Percentiles rank a stretch among this genome's conserved stretches.
Conservation (phyloP, 192 early-diverging fungal genomes). For the Allomyces arbusculus region DNA sequence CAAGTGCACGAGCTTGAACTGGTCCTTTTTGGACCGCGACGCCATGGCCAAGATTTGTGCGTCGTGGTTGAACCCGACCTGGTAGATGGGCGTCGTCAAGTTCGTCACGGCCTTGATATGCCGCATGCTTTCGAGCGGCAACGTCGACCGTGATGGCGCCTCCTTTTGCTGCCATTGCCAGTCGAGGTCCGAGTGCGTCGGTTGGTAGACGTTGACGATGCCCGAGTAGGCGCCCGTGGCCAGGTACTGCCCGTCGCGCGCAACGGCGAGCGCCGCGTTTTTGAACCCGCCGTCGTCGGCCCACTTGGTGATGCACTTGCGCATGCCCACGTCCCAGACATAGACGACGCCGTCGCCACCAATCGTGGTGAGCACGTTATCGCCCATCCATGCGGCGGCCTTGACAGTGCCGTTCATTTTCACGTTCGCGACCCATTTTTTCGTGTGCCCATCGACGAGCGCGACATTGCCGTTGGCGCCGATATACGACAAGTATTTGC, state of each 20-base stretch:
- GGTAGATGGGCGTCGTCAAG: slow-evolving; percentile 59
- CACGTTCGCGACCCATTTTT: slow-evolving; percentile 71
- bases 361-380: slow-evolving; percentile 57
- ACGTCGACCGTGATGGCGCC: slow-evolving; percentile 5
- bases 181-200: slow-evolving; percentile 3
- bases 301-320: slow-evolving; percentile 58
- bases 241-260: slow-evolving; percentile 50
- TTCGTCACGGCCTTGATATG: slow-evolving; percentile 63
- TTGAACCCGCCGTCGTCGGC: slow-evolving; percentile 64
- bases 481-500: slow-evolving; percentile 54
- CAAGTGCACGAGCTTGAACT: slow-evolving; percentile 63
- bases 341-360: slow-evolving; percentile 71
- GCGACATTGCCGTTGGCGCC: slow-evolving; percentile 65
- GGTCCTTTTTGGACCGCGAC: slow-evolving; percentile 48
- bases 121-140: slow-evolving; percentile 28
- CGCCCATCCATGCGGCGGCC: slow-evolving; percentile 53
- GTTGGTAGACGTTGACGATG: slow-evolving; percentile 77
- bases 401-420: slow-evolving; percentile 72
- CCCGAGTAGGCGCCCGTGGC: slow-evolving; percentile 69
- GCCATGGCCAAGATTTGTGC: slow-evolving; percentile 65
- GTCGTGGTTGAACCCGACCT: slow-evolving; percentile 63
- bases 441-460: slow-evolving; percentile 51
- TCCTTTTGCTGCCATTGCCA: too few species aligned
- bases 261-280: slow-evolving; percentile 45
- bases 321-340: slow-evolving; percentile 62